Evolutionary conservation across 495 filamentous ascomycete species (phyloP).

Genomic region (Daldinia bambusicola): DNA sequence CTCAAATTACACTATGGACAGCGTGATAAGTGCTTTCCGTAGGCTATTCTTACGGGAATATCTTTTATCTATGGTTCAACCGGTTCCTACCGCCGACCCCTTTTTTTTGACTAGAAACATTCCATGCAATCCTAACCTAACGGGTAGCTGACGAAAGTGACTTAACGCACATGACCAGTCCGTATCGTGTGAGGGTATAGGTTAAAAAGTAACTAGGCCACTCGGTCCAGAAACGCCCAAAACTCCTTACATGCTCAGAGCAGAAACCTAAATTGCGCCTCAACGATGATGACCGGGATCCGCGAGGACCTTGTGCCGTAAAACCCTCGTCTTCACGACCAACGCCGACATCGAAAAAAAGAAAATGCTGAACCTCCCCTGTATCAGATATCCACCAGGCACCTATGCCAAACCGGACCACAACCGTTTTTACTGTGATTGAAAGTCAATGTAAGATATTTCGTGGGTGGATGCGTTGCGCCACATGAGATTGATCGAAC

Average conservation of each 20-base stretch:
- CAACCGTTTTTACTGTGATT: conserved; percentile 32
- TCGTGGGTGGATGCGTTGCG: conserved; percentile 16
- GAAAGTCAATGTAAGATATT: conserved; percentile 38
- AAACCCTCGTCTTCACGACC: conserved; percentile 14
- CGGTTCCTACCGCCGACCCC: conserved; percentile 2
- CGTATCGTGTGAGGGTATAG: conserved; percentile 42
- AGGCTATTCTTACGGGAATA: conserved; percentile 6
- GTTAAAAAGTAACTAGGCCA: conserved; percentile 36
- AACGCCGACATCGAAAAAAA: conserved; percentile 28
- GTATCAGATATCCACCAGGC: conserved; percentile 19
- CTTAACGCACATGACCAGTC: conserved; percentile 9
- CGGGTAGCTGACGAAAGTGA: conserved; percentile 4
- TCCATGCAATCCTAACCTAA: conserved; percentile 16
- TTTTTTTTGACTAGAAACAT: conserved; percentile 2
- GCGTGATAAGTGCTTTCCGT: conserved; percentile 16
- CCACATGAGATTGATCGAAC: conserved; percentile 28
- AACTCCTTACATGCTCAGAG: conserved; percentile 39
- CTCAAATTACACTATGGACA: conserved; percentile 16
- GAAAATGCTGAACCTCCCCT: not conserved
- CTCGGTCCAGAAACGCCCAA: conserved; percentile 42
- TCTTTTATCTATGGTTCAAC: conserved; percentile 31
- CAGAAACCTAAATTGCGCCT: conserved; percentile 6
- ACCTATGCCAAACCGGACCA: conserved; percentile 22
- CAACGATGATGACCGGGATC: not conserved
- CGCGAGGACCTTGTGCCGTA: conserved; percentile 11